Evolutionary conservation across 176 grass and related monocot genomes (phyloP).

Genomic region (Ampelocalamus luodianensis): DNA sequence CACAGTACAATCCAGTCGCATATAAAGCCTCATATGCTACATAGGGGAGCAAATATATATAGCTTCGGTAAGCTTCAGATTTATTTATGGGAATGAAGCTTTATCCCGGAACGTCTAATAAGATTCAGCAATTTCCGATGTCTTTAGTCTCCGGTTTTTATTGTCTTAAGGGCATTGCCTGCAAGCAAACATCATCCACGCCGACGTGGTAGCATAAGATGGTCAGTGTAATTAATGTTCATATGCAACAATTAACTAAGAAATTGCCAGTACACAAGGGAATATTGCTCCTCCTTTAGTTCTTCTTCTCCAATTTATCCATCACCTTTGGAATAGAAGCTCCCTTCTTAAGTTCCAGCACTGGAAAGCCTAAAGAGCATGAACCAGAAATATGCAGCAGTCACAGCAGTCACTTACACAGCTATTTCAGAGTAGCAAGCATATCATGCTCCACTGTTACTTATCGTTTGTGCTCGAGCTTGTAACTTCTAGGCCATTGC

Average conservation of each 20-base stretch:
- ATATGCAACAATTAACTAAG: background rate
- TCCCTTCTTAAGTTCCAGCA: background rate
- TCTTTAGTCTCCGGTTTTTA: background rate
- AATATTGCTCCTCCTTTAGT: no score
- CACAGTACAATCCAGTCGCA: background rate
- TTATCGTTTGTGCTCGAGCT: constrained; percentile 22
- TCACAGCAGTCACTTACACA: constrained; percentile 36
- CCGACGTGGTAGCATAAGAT: background rate
- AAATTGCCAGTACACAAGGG: background rate
- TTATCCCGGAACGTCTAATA: background rate
- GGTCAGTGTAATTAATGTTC: background rate
- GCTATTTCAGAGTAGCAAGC: background rate
- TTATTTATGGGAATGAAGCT: constrained; percentile 10
- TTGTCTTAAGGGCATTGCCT: constrained; percentile 24
- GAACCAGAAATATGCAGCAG: background rate
- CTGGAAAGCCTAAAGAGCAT: background rate
- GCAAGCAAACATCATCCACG: constrained; percentile 27
- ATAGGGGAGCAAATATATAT: background rate
- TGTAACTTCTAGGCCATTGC: constrained; percentile 82
- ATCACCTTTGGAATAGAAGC: background rate
- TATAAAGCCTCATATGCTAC: background rate
- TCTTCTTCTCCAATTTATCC: no score
- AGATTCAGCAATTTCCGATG: background rate
- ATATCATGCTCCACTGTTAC: constrained; percentile 4
- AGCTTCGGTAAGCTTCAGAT: background rate